These are phyloP conservation scores for Ophiostoma ulmi DNA, from an alignment of 2,329 filamentous ascomycete genomes.

Conservation along the genomic window DNA sequence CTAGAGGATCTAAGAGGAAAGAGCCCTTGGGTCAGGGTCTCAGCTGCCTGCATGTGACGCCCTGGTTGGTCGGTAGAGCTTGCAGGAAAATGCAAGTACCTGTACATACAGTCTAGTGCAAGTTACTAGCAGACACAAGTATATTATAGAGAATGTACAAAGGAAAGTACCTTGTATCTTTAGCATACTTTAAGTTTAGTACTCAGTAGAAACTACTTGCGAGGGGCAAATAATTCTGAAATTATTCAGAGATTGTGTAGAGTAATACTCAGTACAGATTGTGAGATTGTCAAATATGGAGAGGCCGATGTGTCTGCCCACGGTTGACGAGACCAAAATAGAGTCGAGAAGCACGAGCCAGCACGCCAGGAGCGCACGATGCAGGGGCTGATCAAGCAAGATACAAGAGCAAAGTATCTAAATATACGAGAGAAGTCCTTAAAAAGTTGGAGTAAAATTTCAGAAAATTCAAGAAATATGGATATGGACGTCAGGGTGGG, in stretches of 20 bases:
- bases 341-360: background rate
- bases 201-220: no score
- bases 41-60: slow-evolving; percentile 21
- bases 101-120: background rate
- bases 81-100: background rate
- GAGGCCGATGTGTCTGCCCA: background rate
- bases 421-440: background rate
- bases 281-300: background rate
- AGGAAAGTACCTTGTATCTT: background rate
- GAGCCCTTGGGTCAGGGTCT: slow-evolving; percentile 13
- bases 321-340: background rate
- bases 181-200: background rate
- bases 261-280: background rate
- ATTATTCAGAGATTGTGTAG: no score
- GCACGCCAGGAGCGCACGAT: background rate
- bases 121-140: background rate
- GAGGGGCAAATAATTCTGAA: no score
- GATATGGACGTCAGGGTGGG: slow-evolving; percentile 18
- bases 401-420: no score
- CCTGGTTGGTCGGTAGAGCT: slow-evolving; percentile 21
- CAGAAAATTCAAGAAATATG: slow-evolving; percentile 18
- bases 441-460: background rate
- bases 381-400: background rate
- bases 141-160: background rate
- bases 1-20: slow-evolving; percentile 8